phyloP scores from a whole-genome alignment of 805 yeast genomes.

The Cyberlindnera amylophila region DNA sequence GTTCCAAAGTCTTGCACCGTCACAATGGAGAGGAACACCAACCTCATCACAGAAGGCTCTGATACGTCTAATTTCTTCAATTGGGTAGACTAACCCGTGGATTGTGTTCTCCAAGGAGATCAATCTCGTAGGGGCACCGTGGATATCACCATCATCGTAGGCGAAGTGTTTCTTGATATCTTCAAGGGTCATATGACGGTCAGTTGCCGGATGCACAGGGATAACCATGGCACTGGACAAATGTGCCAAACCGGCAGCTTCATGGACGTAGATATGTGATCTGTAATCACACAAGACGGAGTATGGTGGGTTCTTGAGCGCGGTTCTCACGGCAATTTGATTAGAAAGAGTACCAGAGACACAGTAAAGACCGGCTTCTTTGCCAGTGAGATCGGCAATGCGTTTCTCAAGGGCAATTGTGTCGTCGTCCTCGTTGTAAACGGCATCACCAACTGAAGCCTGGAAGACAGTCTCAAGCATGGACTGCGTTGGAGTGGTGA shows the following conservation, averaged over 20 bases:
- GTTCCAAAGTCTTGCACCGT: slow-evolving; percentile 95
- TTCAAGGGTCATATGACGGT: slow-evolving; percentile 71
- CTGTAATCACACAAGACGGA: slow-evolving; percentile 83
- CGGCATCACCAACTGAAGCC: slow-evolving; percentile 79
- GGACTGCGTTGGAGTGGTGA: slow-evolving; percentile 77
- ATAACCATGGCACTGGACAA: slow-evolving; percentile 89
- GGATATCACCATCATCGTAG: slow-evolving; percentile 79
- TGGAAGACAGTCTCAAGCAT: slow-evolving; percentile 60
- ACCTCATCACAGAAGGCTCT: slow-evolving; percentile 63
- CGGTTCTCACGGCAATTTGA: slow-evolving; percentile 78
- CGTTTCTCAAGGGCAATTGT: slow-evolving; percentile 60
- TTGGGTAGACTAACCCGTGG: slow-evolving; percentile 77
- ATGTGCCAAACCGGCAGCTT: slow-evolving; percentile 89
- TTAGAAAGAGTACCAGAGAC: slow-evolving; percentile 89
- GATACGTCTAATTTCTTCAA: slow-evolving; percentile 71
- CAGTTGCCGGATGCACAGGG: slow-evolving; percentile 77
- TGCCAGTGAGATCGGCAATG: slow-evolving; percentile 69
- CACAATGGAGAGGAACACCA: slow-evolving; percentile 68
- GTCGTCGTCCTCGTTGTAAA: slow-evolving; percentile 78
- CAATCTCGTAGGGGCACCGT: slow-evolving; percentile 82
- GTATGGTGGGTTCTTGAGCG: slow-evolving; percentile 77
- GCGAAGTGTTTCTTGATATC: slow-evolving; percentile 62
- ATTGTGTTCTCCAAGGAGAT: slow-evolving; percentile 85
- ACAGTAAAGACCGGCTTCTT: slow-evolving; percentile 77
- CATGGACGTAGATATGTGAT: slow-evolving; percentile 77